Evolutionary conservation across 129 eudicot species (phyloP), one percentile per base, ranked within the genome.

Genomic region (Saussurea involucrata): DNA sequence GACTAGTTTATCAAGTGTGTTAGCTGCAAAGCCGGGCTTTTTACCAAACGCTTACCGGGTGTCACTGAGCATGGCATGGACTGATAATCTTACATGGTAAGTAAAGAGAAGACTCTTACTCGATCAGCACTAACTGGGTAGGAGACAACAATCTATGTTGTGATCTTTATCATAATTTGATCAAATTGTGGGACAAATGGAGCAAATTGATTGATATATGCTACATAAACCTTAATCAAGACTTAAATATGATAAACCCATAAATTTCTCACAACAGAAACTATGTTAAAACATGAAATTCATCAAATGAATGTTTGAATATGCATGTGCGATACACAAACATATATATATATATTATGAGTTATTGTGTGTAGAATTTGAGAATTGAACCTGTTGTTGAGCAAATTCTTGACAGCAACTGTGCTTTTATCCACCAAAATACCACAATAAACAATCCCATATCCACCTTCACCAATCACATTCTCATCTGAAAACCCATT

Each of bases 381-480:
- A 57, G 8, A 12, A 34, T 13, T n/a, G 18, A 71, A 91, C 97
- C 90, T 88, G 88, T 91, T 88, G 72, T 91, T 91, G 76, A 92
- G 92, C 85, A 92, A 85, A 86, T 92, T 92, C 83, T 92, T 92
- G 68, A 92, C 97, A 78, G 97, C 97, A 74, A 92, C 88, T 13
- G 68, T 81, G 1, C 86, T 78, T 17, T 80, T 78, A 78, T 92
- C 97, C 37, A 66, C 81, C 85, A 89, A 69, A 37, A 80, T 58
- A 4, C 96, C 97, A 29, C 79, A 68, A 77, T 92, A 92, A 73
- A 92, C 97, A 82, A 92, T 92, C 75, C 97, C 97, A 87, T 92
- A 89, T 49, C 97, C 97, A 64, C 97, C 97, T 86, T 92, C 95
- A 33, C 97, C 97, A 40, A 92, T 87, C 84, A 92, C 92, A 85